Conservation (phyloP, 345 rosid genomes). For the Bruguiera gymnorhiza region DNA sequence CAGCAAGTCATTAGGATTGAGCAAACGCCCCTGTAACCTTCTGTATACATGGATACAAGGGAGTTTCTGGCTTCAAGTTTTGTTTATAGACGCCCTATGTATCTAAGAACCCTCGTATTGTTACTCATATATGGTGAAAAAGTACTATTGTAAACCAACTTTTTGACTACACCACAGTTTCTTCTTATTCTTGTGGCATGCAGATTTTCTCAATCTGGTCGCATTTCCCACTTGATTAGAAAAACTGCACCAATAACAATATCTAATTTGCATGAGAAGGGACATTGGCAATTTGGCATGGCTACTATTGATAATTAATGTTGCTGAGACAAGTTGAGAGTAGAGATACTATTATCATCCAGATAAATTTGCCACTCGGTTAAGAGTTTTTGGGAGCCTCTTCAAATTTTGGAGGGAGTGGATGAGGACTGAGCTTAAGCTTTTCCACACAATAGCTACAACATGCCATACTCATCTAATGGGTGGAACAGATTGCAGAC, state of each 20-base stretch:
- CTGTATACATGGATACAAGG: conserved; percentile 7
- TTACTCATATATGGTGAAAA: conserved; percentile 5
- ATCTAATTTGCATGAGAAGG: neutral
- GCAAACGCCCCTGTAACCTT: conserved; percentile 8
- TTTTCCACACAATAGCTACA: conserved; percentile 22
- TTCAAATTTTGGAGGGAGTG: conserved; percentile 1
- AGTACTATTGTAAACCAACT: neutral
- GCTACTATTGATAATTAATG: too few relatives aligned
- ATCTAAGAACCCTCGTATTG: conserved; percentile 15
- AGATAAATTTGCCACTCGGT: neutral
- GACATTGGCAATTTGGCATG: neutral
- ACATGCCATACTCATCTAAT: neutral
- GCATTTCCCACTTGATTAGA: neutral
- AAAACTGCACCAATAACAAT: neutral
- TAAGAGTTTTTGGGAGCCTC: neutral
- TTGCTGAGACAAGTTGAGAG: too few relatives aligned
- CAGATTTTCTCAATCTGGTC: neutral
- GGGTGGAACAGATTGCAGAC: conserved; percentile 22
- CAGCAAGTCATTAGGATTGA: conserved; percentile 9
- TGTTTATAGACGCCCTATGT: conserved; percentile 14
- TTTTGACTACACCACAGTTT: neutral
- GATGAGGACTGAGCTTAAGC: conserved; percentile 22
- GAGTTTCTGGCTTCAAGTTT: conserved; percentile 8
- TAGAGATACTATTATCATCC: neutral
- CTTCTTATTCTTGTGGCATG: conserved; percentile 1